These are phyloP conservation scores for Lepiota venenata DNA, from an alignment of 768 basidiomycete genomes.

Conservation along the genomic window DNA sequence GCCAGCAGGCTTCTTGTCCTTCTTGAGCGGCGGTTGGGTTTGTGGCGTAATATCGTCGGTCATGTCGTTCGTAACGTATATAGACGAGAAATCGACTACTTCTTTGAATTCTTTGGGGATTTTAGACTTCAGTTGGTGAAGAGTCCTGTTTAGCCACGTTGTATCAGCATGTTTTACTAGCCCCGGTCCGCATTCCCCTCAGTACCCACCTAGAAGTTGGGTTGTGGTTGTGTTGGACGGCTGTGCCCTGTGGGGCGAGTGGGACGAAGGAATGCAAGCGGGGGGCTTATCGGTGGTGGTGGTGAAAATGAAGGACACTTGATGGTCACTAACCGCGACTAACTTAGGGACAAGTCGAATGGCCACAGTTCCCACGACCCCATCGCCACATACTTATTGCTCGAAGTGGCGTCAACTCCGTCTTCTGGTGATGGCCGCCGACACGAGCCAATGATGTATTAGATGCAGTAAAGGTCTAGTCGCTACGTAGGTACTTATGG, in stretches of 20 bases:
- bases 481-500: not conserved
- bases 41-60: slow-evolving; percentile 74
- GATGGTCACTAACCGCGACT: slow-evolving; percentile 30
- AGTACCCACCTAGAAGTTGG: slow-evolving; percentile 38
- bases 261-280: slow-evolving; percentile 55
- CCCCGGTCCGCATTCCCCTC: not conserved
- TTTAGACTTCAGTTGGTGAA: slow-evolving; percentile 27
- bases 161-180: slow-evolving; percentile 10
- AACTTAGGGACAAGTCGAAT: slow-evolving; percentile 20
- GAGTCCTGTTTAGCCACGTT: slow-evolving; percentile 14
- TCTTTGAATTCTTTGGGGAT: slow-evolving; percentile 47
- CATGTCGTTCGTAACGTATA: slow-evolving; percentile 80
- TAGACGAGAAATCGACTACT: slow-evolving; percentile 38
- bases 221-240: slow-evolving; percentile 46
- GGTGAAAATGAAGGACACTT: slow-evolving; percentile 47
- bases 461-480: slow-evolving; percentile 4
- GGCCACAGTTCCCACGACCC: slow-evolving; percentile 36
- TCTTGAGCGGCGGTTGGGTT: slow-evolving; percentile 53
- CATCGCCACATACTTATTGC: slow-evolving; percentile 4
- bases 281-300: slow-evolving; percentile 40
- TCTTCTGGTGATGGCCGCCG: not conserved
- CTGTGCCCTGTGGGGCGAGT: slow-evolving; percentile 93
- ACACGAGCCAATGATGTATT: slow-evolving; percentile 3
- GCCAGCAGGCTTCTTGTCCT: slow-evolving; percentile 60
- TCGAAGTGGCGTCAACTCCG: not conserved